These are phyloP conservation scores for Ceratobasidium theobromae DNA, from an alignment of 1,284 basidiomycete species.

Conservation along the genomic window DNA sequence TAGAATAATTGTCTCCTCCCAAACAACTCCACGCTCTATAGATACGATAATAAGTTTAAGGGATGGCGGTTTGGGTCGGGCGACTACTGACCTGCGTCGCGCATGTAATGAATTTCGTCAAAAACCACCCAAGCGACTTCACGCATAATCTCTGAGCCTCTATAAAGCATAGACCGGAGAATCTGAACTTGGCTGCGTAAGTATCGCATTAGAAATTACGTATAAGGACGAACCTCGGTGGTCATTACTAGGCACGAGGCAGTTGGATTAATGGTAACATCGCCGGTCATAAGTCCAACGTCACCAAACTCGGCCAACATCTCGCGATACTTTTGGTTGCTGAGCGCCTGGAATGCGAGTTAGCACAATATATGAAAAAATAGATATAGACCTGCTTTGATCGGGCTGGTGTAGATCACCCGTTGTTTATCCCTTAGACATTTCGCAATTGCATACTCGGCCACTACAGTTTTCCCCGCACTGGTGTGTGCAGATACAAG, in stretches of 20 bases:
- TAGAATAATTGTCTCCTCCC: constrained; percentile 93
- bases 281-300: constrained; percentile 99
- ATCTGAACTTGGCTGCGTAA: constrained; percentile 59
- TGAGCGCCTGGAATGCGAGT: constrained; percentile 67
- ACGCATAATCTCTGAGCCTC: constrained; percentile 98
- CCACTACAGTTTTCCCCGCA: constrained; percentile 98
- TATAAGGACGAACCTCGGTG: constrained; percentile 73
- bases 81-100: constrained; percentile 68
- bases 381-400: constrained; percentile 72
- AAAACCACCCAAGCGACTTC: constrained; percentile 99
- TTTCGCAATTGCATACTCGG: constrained; percentile 98
- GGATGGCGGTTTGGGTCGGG: constrained; percentile 2
- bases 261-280: constrained; percentile 98
- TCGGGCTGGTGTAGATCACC: constrained; percentile 99
- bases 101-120: constrained; percentile 99
- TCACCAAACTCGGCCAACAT: constrained; percentile 96
- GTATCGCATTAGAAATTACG: background rate
- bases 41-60: background rate
- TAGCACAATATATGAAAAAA: constrained; percentile 14
- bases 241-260: constrained; percentile 99
- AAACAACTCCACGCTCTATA: constrained; percentile 76
- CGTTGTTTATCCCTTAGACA: constrained; percentile 90
- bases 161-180: constrained; percentile 97
- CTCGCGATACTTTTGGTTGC: constrained; percentile 99
- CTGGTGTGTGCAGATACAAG: constrained; percentile 99